Evolutionary conservation across 306 rosid species (phyloP).

Genomic region (Echinosophora koreensis): DNA sequence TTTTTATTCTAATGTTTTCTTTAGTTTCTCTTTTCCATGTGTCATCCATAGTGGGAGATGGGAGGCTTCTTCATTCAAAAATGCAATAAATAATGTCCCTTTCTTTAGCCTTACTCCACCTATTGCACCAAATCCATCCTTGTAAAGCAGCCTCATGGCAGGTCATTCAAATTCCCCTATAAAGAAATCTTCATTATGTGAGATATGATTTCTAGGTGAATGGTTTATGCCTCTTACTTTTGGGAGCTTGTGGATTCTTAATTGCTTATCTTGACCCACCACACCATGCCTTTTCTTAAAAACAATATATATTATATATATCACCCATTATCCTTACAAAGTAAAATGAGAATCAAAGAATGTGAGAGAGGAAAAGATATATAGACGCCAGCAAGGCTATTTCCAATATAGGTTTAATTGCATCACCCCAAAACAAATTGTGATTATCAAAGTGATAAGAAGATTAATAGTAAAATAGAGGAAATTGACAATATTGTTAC

Average conservation of each 20-base stretch:
- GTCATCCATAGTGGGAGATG: conserved; percentile 60
- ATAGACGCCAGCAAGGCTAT: conserved; percentile 42
- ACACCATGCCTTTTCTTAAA: conserved; percentile 57
- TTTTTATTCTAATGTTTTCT: conserved; percentile 44
- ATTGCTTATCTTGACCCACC: conserved; percentile 66
- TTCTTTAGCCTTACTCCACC: conserved; percentile 74
- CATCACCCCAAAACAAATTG: conserved; percentile 33
- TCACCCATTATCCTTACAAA: conserved; percentile 56
- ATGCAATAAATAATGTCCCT: conserved; percentile 64
- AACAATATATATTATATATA: conserved; percentile 29
- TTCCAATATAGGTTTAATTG: conserved; percentile 42
- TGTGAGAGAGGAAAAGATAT: conserved; percentile 40
- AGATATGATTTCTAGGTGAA: conserved; percentile 66
- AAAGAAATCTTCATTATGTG: conserved; percentile 56
- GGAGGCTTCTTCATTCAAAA: conserved; percentile 54
- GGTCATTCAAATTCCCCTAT: conserved; percentile 65
- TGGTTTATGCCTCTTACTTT: conserved; percentile 59
- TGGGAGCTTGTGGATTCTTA: conserved; percentile 61
- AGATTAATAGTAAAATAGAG: conserved; percentile 1
- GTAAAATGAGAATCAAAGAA: conserved; percentile 56
- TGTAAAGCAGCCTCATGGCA: conserved; percentile 65
- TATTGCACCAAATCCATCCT: conserved; percentile 60
- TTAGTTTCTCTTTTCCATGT: conserved; percentile 49
- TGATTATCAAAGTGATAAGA: not conserved
- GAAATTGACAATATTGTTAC: not conserved